These are phyloP conservation scores for Luffa aegyptiaca DNA, from an alignment of 306 rosid species.

Conservation along the genomic window DNA sequence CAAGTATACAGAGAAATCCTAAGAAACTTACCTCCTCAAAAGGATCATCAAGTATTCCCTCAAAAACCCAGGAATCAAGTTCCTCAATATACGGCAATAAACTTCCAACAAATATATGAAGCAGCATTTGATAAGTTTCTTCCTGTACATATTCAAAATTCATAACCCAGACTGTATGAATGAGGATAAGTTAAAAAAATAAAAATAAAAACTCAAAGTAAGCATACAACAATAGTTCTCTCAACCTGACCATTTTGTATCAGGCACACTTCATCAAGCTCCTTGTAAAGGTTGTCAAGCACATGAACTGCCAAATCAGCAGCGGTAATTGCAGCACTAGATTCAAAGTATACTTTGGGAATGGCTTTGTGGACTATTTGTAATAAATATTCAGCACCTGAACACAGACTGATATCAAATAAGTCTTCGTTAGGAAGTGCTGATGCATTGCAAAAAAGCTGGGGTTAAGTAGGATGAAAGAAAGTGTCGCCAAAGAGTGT, in stretches of 20 bases:
- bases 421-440: conserved; percentile 34
- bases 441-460: not conserved
- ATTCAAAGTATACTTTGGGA: conserved; percentile 54
- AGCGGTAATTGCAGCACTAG: conserved; percentile 47
- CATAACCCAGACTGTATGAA: conserved; percentile 18
- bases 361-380: conserved; percentile 58
- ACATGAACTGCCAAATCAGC: conserved; percentile 70
- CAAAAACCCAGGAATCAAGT: conserved; percentile 99
- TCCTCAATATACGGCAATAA: conserved; percentile 81
- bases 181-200: conserved; percentile 12
- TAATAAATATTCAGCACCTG: conserved; percentile 78
- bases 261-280: conserved; percentile 81
- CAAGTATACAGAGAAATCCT: conserved; percentile 4
- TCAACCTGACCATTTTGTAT: conserved; percentile 95
- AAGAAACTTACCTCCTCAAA: conserved; percentile 67
- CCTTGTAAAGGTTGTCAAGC: conserved; percentile 71
- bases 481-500: not conserved
- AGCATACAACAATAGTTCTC: conserved; percentile 16
- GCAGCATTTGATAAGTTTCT: conserved; percentile 77
- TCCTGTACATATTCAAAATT: conserved; percentile 43
- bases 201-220: conserved; percentile 6
- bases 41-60: conserved; percentile 92
- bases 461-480: not conserved
- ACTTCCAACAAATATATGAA: conserved; percentile 76
- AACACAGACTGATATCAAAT: conserved; percentile 62